Percentiles rank a stretch among this genome's conserved stretches.
Conservation (phyloP, 768 basidiomycete genomes). For the Tulasnella sp. region DNA sequence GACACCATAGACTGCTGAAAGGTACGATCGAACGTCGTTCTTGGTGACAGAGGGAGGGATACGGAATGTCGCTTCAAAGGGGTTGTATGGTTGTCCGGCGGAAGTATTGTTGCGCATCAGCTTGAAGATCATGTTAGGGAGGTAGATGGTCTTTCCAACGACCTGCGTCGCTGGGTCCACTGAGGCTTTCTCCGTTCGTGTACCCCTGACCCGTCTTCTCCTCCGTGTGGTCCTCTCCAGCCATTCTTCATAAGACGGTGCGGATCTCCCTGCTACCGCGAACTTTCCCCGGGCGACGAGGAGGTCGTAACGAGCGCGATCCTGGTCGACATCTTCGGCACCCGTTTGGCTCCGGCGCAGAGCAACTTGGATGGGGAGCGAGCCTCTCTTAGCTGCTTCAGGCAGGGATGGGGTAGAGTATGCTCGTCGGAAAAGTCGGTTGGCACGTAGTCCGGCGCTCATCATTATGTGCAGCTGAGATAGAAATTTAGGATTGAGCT, state of each 20-base stretch:
- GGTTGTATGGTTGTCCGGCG: constrained; percentile 73
- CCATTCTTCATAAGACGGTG: constrained; percentile 1
- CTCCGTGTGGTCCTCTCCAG: constrained; percentile 4
- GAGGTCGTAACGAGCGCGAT: constrained; percentile 13
- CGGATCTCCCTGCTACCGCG: neutral
- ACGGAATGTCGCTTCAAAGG: constrained; percentile 90
- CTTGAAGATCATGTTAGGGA: constrained; percentile 77
- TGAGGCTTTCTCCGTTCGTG: neutral
- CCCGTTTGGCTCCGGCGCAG: constrained; percentile 4
- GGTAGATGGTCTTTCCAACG: constrained; percentile 74
- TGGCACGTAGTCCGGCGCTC: no score
- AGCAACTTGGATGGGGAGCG: constrained; percentile 10
- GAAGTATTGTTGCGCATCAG: constrained; percentile 77
- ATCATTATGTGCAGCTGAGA: no score
- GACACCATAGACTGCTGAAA: constrained; percentile 76
- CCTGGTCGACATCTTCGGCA: constrained; percentile 4
- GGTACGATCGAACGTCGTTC: constrained; percentile 80
- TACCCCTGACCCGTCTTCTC: constrained; percentile 6
- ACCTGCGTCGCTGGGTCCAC: constrained; percentile 30
- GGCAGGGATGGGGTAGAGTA: constrained; percentile 9
- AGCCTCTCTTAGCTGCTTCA: neutral
- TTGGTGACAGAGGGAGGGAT: constrained; percentile 82
- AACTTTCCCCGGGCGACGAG: constrained; percentile 7
- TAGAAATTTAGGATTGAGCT: no score
- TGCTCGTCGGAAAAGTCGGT: neutral